Conservation (phyloP, 805 yeast species). For the Kodamaea restingae region DNA sequence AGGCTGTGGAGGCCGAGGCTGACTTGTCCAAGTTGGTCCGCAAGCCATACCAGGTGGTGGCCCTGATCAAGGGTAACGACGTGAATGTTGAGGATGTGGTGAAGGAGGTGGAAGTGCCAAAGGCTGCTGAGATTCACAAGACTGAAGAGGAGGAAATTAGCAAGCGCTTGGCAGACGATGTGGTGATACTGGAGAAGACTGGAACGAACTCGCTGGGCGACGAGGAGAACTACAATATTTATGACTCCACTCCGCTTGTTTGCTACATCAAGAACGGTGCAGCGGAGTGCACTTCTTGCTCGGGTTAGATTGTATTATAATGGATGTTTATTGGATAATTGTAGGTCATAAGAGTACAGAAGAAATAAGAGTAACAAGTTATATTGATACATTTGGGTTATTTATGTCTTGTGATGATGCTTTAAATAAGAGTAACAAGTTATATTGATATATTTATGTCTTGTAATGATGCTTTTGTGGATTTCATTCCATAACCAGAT, state of each 20-base stretch:
- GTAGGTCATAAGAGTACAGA: no score
- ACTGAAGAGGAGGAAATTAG: slow-evolving; percentile 6
- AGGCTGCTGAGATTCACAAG: slow-evolving; percentile 7
- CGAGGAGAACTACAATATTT: slow-evolving; percentile 22
- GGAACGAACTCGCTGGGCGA: slow-evolving; percentile 6
- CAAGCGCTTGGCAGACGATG: slow-evolving; percentile 9
- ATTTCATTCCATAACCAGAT: no score
- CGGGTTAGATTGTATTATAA: slow-evolving; percentile 15
- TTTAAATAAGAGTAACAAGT: no score
- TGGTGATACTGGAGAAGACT: slow-evolving; percentile 10
- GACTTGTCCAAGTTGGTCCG: slow-evolving; percentile 16
- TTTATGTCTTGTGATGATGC: no score
- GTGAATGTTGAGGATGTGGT: slow-evolving; percentile 8
- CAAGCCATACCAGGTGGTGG: slow-evolving; percentile 19
- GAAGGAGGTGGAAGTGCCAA: slow-evolving; percentile 4
- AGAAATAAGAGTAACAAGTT: no score
- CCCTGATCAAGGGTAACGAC: slow-evolving; percentile 8
- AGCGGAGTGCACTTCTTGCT: slow-evolving; percentile 21
- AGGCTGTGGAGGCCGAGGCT: not conserved
- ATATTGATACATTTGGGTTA: no score
- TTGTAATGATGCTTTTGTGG: no score
- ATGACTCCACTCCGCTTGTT: slow-evolving; percentile 31
- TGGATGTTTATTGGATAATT: slow-evolving; percentile 3
- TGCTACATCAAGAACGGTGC: slow-evolving; percentile 25
- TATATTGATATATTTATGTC: no score